phyloP scores from a whole-genome alignment of 768 basidiomycete species.

The Royoungia palumana region DNA sequence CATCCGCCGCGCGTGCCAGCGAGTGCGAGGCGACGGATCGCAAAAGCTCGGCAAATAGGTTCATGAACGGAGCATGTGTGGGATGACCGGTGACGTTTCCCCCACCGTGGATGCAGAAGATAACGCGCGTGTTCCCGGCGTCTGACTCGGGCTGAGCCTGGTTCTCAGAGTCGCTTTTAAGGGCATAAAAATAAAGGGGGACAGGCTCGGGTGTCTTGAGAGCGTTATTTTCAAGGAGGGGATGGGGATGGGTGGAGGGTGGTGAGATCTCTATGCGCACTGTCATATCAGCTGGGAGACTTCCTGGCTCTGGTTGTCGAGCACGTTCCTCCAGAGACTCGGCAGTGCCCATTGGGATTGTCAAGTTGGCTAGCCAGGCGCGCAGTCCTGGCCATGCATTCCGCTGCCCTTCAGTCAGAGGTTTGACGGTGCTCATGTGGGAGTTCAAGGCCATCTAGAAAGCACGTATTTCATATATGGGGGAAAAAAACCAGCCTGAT shows the following conservation, averaged over 20 bases:
- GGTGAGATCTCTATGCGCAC: constrained; percentile 11
- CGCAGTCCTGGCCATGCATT: constrained; percentile 3
- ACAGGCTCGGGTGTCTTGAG: not conserved
- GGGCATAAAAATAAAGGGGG: constrained; percentile 3
- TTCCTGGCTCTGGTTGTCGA: not conserved
- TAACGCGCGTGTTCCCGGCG: not conserved
- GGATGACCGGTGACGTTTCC: constrained; percentile 4
- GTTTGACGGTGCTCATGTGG: not conserved
- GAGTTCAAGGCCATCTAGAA: too few species aligned
- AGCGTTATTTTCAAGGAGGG: not conserved
- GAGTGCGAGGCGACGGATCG: not conserved
- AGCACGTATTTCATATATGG: not conserved
- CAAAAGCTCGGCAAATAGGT: constrained; percentile 3
- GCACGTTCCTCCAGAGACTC: constrained; percentile 17
- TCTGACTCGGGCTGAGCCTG: not conserved
- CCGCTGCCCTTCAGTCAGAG: constrained; percentile 16
- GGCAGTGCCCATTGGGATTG: not conserved
- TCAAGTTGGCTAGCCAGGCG: fast-evolving
- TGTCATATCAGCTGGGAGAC: constrained; percentile 10
- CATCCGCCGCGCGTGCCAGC: not conserved
- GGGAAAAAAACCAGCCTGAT: not conserved
- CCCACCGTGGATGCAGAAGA: constrained; percentile 7
- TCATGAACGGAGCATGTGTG: not conserved
- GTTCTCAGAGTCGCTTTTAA: not conserved
- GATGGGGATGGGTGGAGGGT: not conserved